Evolutionary conservation across 495 filamentous ascomycete species (phyloP), one percentile per base, ranked within the genome.

Genomic region (Neurospora sp.): DNA sequence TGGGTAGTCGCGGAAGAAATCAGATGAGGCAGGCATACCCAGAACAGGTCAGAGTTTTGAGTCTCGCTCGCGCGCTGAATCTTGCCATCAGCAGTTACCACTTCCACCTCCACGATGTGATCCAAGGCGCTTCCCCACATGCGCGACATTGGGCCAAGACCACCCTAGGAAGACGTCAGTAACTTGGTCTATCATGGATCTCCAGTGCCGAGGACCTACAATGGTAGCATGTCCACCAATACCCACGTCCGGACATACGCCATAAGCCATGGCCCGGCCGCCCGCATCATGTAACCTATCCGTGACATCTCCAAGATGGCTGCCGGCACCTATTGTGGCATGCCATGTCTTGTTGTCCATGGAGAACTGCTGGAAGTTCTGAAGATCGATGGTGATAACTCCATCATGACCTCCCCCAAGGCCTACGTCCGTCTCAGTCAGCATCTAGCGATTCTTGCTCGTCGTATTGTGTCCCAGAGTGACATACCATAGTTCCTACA

Each of bases 191-290:
- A 27, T 39, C 40, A 71, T 62, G 23, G 23, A 31, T 16, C 6
- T 35, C 23, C 2, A 18, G 54, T 35, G 20, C 27, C 23, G 54
- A 12, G n/a, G 16, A 46, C 75, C 10, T 75, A 85, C 87, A 75
- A 88, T 87, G 12, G 90, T 90, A 70, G 88, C 85, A 79, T 95
- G 93, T 6, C 93, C 93, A 31, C 90, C 91, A 27, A 91, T 86
- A 18, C 93, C 93, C n/a, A 86, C 83, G 6, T 82, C 81, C 37
- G 90, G 87, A 73, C 88, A 91, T 14, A 88, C 88, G 20, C 90
- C 92, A 75, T 92, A 92, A 0, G 92, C 79, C 6, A 94, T 86
- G 16, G 90, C 92, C 8, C 92, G 84, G 37, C 87, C 83, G 1
- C 90, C 91, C 71, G 88, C 85, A 37, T 87, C 80, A 75, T 87